phyloP scores from a whole-genome alignment of 176 grass and related monocot species.

The Oryza glaberrima region DNA sequence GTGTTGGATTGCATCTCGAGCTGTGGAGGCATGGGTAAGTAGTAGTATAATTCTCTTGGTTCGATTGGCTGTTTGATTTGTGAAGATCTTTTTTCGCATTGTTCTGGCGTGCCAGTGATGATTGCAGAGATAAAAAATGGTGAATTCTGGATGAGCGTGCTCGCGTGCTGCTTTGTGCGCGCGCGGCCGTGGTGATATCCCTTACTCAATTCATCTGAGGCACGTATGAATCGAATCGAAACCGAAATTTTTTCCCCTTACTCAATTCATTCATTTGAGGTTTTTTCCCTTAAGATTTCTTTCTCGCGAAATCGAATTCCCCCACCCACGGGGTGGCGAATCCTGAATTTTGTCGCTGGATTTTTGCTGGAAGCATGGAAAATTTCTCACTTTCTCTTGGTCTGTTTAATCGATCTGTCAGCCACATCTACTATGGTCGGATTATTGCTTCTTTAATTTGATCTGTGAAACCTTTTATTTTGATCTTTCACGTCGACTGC shows the following conservation, averaged over 20 bases:
- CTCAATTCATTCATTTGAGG: no score
- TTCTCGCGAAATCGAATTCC: neutral
- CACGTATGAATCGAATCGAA: neutral
- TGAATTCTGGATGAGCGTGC: constrained; percentile 53
- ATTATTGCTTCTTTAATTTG: neutral
- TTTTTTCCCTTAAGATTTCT: neutral
- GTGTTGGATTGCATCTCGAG: no score
- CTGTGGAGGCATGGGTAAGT: no score
- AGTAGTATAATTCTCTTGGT: neutral
- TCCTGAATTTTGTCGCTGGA: neutral
- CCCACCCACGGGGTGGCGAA: neutral
- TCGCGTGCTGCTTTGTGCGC: neutral
- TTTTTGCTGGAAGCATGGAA: neutral
- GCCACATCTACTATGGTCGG: no score
- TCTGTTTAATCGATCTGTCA: neutral
- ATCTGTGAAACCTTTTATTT: neutral
- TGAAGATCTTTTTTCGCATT: neutral
- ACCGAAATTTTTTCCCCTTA: neutral
- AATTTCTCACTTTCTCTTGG: neutral
- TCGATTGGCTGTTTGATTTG: neutral
- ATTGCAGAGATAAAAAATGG: constrained; percentile 11
- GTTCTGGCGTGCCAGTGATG: constrained; percentile 25
- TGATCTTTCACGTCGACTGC: neutral
- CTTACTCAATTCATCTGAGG: constrained; percentile 32
- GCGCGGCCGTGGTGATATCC: constrained; percentile 31